These are phyloP conservation scores for Vitis vinifera DNA, from an alignment of 164 flowering plant genomes.

Conservation along the genomic window DNA sequence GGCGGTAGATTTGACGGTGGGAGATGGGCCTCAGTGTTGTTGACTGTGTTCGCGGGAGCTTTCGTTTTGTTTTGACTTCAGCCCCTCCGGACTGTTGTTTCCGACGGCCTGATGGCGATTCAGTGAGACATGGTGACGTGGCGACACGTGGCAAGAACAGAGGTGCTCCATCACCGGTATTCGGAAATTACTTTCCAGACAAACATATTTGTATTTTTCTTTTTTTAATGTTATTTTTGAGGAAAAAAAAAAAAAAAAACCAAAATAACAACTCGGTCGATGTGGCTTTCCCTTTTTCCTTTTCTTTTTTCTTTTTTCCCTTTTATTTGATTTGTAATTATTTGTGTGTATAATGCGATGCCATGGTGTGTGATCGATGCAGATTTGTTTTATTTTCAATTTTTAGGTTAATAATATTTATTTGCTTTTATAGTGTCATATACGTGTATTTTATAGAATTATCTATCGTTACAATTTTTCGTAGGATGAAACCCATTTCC, in stretches of 20 bases:
- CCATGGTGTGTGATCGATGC: background rate
- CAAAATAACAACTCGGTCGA: background rate
- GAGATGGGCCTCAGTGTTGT: constrained; percentile 11
- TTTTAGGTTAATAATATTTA: too few relatives aligned
- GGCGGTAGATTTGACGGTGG: constrained; percentile 14
- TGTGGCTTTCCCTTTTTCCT: background rate
- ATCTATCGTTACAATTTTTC: too few relatives aligned
- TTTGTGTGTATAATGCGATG: background rate
- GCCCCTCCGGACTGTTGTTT: too few relatives aligned
- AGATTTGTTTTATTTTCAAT: too few relatives aligned
- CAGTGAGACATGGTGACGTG: background rate
- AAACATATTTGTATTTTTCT: too few relatives aligned
- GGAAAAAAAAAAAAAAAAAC: background rate
- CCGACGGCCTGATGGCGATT: background rate
- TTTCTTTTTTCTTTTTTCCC: too few relatives aligned
- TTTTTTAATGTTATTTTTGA: too few relatives aligned
- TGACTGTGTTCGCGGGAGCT: constrained; percentile 25
- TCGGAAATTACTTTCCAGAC: too few relatives aligned
- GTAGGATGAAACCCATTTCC: too few relatives aligned
- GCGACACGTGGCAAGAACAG: background rate
- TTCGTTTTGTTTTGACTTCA: constrained; percentile 7
- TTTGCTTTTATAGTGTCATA: too few relatives aligned
- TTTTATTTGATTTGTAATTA: background rate
- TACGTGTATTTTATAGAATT: too few relatives aligned
- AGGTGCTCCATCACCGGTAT: too few relatives aligned